These are phyloP conservation scores for Scutellaria galericulata DNA, from an alignment of 257 asterid species.

Conservation along the genomic window DNA sequence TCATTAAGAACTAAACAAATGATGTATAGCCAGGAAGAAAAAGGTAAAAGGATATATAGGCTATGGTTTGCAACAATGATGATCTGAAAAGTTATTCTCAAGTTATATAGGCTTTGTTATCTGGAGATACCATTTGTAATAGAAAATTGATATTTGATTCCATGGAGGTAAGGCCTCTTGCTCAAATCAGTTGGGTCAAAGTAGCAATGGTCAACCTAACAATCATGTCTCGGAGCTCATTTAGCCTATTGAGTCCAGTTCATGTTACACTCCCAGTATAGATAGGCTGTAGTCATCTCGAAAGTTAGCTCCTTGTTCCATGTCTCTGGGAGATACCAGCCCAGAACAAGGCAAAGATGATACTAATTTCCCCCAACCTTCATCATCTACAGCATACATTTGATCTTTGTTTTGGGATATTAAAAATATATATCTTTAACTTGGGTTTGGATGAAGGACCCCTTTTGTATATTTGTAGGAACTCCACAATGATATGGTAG, in stretches of 20 bases:
- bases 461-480: too few relatives aligned
- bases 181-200: neutral
- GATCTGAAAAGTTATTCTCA: neutral
- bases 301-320: neutral
- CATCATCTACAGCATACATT: neutral
- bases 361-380: neutral
- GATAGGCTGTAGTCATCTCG: neutral
- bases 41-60: conserved; percentile 8
- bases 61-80: conserved; percentile 9
- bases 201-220: conserved; percentile 2
- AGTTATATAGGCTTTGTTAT: conserved; percentile 16
- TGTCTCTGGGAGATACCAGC: neutral
- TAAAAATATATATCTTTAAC: neutral
- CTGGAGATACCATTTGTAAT: conserved; percentile 8
- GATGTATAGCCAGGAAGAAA: conserved; percentile 11
- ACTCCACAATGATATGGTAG: too few relatives aligned
- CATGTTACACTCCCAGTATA: neutral
- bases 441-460: too few relatives aligned
- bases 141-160: neutral
- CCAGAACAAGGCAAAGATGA: neutral
- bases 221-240: neutral
- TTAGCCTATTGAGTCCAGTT: conserved; percentile 3
- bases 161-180: conserved; percentile 8
- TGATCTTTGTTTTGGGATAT: neutral
- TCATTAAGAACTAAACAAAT: neutral